phyloP scores from a whole-genome alignment of 108 stramenopile genomes.

The Cyclotella distinguenda region DNA sequence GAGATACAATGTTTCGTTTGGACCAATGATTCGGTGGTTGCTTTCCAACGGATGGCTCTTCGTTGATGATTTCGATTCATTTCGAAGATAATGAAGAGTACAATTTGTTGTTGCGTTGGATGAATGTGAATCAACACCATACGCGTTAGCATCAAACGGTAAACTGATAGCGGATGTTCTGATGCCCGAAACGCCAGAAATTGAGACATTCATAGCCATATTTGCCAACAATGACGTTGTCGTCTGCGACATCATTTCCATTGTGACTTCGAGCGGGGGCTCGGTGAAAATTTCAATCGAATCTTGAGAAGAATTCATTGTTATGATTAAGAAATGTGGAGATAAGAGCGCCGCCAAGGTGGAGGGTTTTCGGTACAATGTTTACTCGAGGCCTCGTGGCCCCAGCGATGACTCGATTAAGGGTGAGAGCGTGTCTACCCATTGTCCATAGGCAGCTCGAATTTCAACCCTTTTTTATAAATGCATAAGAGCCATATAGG shows the following conservation, averaged over 20 bases:
- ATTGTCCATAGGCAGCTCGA: too few relatives aligned
- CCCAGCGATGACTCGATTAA: too few relatives aligned
- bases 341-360: too few relatives aligned
- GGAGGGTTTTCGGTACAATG: too few relatives aligned
- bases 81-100: background rate
- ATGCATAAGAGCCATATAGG: too few relatives aligned
- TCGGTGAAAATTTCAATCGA: too few relatives aligned
- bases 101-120: background rate
- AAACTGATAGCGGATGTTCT: too few relatives aligned
- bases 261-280: background rate
- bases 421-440: too few relatives aligned
- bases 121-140: background rate
- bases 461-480: too few relatives aligned
- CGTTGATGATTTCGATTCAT: background rate
- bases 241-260: slow-evolving; percentile 1
- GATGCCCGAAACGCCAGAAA: background rate
- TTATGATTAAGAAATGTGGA: too few relatives aligned
- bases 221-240: background rate
- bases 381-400: too few relatives aligned
- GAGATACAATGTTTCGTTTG: slow-evolving; percentile 6
- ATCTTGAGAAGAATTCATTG: too few relatives aligned
- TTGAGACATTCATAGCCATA: background rate
- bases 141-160: background rate
- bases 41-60: background rate
- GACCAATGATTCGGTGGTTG: background rate